These are phyloP conservation scores for Silene conica DNA, from an alignment of 148 eudicot species.

Conservation along the genomic window DNA sequence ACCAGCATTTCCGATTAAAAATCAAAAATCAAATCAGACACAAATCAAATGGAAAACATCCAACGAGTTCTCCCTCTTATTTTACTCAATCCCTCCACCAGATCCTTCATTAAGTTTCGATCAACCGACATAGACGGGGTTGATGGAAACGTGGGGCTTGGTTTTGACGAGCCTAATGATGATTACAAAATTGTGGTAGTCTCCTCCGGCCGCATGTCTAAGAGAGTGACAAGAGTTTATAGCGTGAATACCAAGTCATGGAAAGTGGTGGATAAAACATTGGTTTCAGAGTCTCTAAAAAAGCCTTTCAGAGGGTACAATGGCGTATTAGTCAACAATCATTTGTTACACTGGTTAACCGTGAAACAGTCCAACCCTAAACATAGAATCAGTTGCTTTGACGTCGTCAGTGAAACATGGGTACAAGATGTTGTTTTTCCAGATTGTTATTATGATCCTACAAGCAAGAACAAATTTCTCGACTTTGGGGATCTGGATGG, in stretches of 20 bases:
- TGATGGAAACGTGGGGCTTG: not conserved
- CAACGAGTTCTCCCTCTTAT: not conserved
- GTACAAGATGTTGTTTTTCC: not conserved
- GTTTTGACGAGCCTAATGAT: not conserved
- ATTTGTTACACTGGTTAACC: not conserved
- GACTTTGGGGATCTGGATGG: not conserved
- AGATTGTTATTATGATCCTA: not conserved
- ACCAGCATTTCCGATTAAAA: no score
- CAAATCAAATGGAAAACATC: no score
- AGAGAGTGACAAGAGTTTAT: not conserved
- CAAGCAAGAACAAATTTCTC: not conserved
- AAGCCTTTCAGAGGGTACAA: not conserved
- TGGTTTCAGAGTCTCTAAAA: not conserved
- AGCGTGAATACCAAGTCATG: not conserved
- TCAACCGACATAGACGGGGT: not conserved
- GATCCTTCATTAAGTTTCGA: not conserved
- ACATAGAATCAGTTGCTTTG: not conserved
- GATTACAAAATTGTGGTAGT: not conserved
- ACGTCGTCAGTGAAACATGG: not conserved
- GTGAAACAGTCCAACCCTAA: not conserved
- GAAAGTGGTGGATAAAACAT: not conserved
- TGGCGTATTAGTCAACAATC: not conserved
- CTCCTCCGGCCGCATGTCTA: not conserved
- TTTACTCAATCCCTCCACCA: not conserved
- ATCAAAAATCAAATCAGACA: no score